Percentiles rank a stretch among this genome's conserved stretches.
phyloP scores from a whole-genome alignment of 768 basidiomycete genomes.

The Daedalea quercina region DNA sequence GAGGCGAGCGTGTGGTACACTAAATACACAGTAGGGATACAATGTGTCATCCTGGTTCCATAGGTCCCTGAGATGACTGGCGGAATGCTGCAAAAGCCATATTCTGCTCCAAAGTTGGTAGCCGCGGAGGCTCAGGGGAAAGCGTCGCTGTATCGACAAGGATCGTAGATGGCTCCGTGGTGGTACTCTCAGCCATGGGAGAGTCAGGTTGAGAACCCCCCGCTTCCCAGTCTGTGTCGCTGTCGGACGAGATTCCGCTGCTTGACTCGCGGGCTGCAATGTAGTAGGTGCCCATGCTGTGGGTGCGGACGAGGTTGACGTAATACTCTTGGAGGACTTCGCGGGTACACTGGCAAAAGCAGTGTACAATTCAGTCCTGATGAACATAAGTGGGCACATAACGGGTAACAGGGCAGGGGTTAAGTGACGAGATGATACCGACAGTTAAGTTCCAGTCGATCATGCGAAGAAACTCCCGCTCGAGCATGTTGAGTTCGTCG shows the following conservation, averaged over 20 bases:
- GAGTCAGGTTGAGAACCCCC: slow-evolving; percentile 49
- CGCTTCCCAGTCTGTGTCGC: slow-evolving; percentile 42
- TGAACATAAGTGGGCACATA: not conserved
- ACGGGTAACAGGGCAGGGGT: not conserved
- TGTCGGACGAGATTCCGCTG: slow-evolving; percentile 33
- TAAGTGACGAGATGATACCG: slow-evolving; percentile 29
- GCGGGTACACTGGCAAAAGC: slow-evolving; percentile 66
- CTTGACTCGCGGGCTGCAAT: slow-evolving; percentile 37
- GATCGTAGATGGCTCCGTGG: slow-evolving; percentile 27
- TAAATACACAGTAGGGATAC: not conserved
- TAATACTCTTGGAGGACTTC: slow-evolving; percentile 92
- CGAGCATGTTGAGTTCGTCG: slow-evolving; percentile 87
- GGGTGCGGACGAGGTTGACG: slow-evolving; percentile 84
- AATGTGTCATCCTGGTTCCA: not conserved
- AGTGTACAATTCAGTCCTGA: slow-evolving; percentile 16
- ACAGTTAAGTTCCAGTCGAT: slow-evolving; percentile 96
- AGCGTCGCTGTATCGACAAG: slow-evolving; percentile 31
- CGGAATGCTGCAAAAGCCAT: slow-evolving; percentile 71
- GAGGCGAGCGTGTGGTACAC: no score
- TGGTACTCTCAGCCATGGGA: slow-evolving; percentile 28
- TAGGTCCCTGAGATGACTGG: slow-evolving; percentile 6
- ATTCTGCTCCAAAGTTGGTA: slow-evolving; percentile 75
- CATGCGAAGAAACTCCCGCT: slow-evolving; percentile 85
- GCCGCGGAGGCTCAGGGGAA: slow-evolving; percentile 39
- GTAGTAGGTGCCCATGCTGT: slow-evolving; percentile 54